phyloP scores from a whole-genome alignment of 1,284 basidiomycete species.

The Apiotrichum domesticum region DNA sequence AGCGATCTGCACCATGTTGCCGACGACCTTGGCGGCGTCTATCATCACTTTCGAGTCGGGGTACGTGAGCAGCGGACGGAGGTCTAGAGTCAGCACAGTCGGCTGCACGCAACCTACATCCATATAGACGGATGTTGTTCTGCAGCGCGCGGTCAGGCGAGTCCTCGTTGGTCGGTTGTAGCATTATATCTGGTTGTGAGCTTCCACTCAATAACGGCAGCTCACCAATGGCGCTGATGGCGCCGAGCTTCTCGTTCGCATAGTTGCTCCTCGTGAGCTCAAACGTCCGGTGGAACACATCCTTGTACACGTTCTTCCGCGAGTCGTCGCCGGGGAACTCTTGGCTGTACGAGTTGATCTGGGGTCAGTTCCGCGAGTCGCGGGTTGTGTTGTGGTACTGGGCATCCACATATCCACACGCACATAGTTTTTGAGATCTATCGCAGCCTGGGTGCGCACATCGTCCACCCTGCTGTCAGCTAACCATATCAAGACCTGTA shows the following conservation, averaged over 20 bases:
- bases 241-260: conserved; percentile 49
- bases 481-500: not conserved
- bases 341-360: conserved; percentile 37
- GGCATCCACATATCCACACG: not conserved
- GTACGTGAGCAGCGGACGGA: conserved; percentile 42
- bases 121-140: conserved; percentile 42
- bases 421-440: conserved; percentile 36
- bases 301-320: conserved; percentile 44
- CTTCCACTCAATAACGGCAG: not conserved
- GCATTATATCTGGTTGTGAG: conserved; percentile 30
- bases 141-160: conserved; percentile 42
- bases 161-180: conserved; percentile 41
- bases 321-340: conserved; percentile 44
- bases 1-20: conserved; percentile 45
- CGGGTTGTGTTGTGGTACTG: no score
- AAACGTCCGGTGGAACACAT: conserved; percentile 50
- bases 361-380: not conserved
- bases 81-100: conserved; percentile 23
- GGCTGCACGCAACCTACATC: conserved; percentile 27
- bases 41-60: conserved; percentile 46
- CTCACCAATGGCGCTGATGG: conserved; percentile 49
- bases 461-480: conserved; percentile 14
- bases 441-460: conserved; percentile 9
- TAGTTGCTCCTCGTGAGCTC: conserved; percentile 50
- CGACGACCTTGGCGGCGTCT: conserved; percentile 40